Evolutionary conservation across 2,329 filamentous ascomycete genomes (phyloP), one percentile per base, ranked within the genome.

Genomic region (Penicillium fuscoglaucum): DNA sequence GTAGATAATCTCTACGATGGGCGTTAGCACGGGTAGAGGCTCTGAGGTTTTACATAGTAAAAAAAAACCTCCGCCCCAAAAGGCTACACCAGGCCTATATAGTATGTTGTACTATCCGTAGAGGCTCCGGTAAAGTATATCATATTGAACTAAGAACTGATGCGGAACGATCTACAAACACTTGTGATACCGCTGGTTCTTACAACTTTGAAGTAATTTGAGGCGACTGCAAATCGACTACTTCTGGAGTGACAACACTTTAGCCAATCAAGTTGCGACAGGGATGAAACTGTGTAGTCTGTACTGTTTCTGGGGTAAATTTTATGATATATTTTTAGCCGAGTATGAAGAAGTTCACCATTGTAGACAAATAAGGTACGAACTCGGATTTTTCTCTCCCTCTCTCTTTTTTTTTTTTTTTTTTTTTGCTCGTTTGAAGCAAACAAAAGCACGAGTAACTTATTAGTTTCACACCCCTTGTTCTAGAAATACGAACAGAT

Each of bases 251-350:
- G 9, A n/a, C 15, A 17, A 19, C 31, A 31, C 6, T 4, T 26
- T 21, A 44, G 13, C 37, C 19, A 13, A 31, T 33, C n/a, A n/a
- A 21, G 19, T 31, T 31, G 5, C 5, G 15, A 33, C 6, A n/a
- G 13, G 3, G 1, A n/a, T 35, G 9, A n/a, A 44, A 7, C n/a
- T 31, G 10, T 12, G 15, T 41, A 31, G 9, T 26, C 19, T 6
- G 3, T n/a, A 5, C 17, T 31, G 8, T 8, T 37, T 46, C 15
- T 3, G 19, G 28, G 17, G 12, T 19, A 19, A 21, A 21, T 51
- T 51, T 19, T 4, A 26, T 48, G 29, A 35, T 48, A 48, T 37
- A 35, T 51, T 51, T 51, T 40, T 51, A 40, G 48, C 48, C 48
- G 48, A 51, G 48, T 51, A 19, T 51, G 33, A 29, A 40, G 48